A percentile compares a stretch with the other conserved stretches of the same genome.
These are phyloP conservation scores for Penicillium griseofulvum DNA, from an alignment of 2,329 filamentous ascomycete genomes.

Conservation along the genomic window DNA sequence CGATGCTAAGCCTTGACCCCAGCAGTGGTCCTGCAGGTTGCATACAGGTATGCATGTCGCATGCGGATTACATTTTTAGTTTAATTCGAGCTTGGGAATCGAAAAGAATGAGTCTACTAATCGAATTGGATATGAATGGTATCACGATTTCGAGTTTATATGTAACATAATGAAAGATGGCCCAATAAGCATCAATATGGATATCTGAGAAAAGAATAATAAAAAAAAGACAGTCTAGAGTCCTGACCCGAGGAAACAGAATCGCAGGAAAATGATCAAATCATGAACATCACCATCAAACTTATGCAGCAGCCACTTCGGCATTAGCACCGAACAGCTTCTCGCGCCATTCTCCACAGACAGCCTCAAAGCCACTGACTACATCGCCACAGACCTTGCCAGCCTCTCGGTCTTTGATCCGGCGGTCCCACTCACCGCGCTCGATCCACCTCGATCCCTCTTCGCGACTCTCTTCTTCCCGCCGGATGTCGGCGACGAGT, in stretches of 20 bases:
- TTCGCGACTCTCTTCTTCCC: constrained; percentile 77
- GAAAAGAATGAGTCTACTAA: neutral
- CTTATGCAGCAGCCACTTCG: constrained; percentile 33
- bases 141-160: neutral
- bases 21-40: neutral
- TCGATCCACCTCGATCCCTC: constrained; percentile 80
- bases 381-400: constrained; percentile 82
- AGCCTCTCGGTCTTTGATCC: constrained; percentile 73
- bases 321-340: constrained; percentile 59
- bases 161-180: neutral
- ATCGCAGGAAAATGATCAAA: neutral
- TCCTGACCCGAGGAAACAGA: neutral
- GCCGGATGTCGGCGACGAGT: constrained; percentile 78
- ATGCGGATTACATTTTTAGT: neutral
- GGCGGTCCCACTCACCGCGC: constrained; percentile 77
- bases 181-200: constrained; percentile 4
- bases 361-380: constrained; percentile 85
- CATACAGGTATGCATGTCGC: neutral
- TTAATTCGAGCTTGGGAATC: neutral
- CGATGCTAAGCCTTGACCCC: neutral
- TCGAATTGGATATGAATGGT: neutral
- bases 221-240: neutral
- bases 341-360: constrained; percentile 80
- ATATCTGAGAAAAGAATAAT: constrained; percentile 5
- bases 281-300: constrained; percentile 3